Evolutionary conservation across 768 basidiomycete species (phyloP), one percentile per base, ranked within the genome.

Genomic region (Boletus tomentosulus): DNA sequence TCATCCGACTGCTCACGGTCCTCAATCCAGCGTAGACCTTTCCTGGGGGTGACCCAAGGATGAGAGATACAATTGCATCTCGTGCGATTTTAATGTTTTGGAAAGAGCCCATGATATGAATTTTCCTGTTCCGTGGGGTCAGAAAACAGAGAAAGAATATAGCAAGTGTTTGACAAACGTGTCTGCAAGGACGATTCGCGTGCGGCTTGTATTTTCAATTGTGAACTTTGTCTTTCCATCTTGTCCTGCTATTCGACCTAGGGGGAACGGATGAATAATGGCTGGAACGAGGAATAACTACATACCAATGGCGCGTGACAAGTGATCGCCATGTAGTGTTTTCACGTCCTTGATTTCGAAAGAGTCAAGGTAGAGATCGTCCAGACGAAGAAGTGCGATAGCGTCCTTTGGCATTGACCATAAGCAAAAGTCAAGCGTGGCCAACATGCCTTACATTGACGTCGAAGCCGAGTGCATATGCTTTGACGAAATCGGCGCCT

Each of bases 271-370:
- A 53, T 59, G 19, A 65, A 47, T 24, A 15, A 44, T 16, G n/a
- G 54, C 27, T 46, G 24, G 34, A 5, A 43, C 3, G 31, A 28
- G 31, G 22, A 9, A 48, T n/a, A 22, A n/a, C 24, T 15, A 62
- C 75, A 39, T 57, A 84, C 93, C 97, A 57, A 99, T 98, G 10
- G 97, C 97, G 59, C 97, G 89, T n/a, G 94, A 92, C 9, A 99
- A 77, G 71, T 99, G 97, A 65, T 99, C 97, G 2, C 97, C 97
- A 56, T 97, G 94, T 7, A 99, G 79, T 0, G 92, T 96, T 75
- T 99, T 99, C 49, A 98, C 94, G 62, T 99, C 97, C 71, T 98
- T 98, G 71, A 99, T 96, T 72, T 99, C 97, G 65, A 97, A 97
- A 3, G 95, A 94, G 65, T 98, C 97, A 44, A 99, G 87, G 69